These are phyloP conservation scores for Kockiozyma suomiensis DNA, from an alignment of 805 yeast genomes.

Conservation along the genomic window DNA sequence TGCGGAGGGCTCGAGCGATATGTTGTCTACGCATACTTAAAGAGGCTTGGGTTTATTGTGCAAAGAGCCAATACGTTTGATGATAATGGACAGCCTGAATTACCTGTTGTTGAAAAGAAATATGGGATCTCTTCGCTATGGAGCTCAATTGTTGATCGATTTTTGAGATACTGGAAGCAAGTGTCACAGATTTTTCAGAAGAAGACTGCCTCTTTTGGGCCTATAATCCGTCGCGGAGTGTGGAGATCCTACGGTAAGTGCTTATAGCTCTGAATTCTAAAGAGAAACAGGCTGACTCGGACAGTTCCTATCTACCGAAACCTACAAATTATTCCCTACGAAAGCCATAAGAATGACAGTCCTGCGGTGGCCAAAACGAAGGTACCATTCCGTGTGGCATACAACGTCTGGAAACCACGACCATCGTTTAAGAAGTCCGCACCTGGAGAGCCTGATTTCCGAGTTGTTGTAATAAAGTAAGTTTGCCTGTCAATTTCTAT, in stretches of 20 bases:
- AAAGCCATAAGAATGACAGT: constrained; percentile 14
- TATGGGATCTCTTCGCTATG: not conserved
- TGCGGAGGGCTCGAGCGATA: constrained; percentile 55
- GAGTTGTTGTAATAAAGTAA: constrained; percentile 58
- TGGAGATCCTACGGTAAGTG: constrained; percentile 31
- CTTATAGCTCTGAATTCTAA: not conserved
- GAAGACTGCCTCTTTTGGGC: constrained; percentile 30
- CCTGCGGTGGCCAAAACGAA: constrained; percentile 6
- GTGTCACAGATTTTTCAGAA: not conserved
- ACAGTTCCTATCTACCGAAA: constrained; percentile 33
- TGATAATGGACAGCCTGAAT: constrained; percentile 2
- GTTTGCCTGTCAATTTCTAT: not conserved
- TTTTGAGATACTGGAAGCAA: not conserved
- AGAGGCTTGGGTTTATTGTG: constrained; percentile 77
- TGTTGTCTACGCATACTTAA: constrained; percentile 71
- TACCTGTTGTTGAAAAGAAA: not conserved
- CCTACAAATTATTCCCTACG: constrained; percentile 36
- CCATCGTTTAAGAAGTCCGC: constrained; percentile 65
- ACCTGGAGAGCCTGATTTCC: constrained; percentile 75
- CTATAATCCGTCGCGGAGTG: constrained; percentile 16
- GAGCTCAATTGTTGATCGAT: not conserved
- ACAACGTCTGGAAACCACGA: constrained; percentile 81
- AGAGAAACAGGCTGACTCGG: not conserved
- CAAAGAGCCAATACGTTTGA: constrained; percentile 38
- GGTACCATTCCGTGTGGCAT: constrained; percentile 48